phyloP scores from a whole-genome alignment of 2,329 filamentous ascomycete genomes.

The Microcyclospora pomicola region DNA sequence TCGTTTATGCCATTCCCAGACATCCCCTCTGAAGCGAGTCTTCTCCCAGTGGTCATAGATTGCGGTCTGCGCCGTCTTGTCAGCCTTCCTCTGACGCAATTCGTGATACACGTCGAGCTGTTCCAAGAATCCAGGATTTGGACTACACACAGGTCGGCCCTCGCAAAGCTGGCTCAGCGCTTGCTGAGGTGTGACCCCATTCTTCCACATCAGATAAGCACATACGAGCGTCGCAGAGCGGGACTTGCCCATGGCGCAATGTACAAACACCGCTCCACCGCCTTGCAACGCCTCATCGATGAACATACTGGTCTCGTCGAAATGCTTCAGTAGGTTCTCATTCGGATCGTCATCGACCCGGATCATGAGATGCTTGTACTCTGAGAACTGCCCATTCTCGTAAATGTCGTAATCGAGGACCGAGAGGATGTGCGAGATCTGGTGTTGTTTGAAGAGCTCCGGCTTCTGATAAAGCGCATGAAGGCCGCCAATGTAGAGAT shows the following conservation, averaged over 20 bases:
- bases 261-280: slow-evolving; percentile 48
- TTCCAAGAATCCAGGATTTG: slow-evolving; percentile 77
- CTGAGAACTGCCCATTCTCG: slow-evolving; percentile 17
- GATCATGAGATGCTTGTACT: slow-evolving; percentile 28
- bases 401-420: slow-evolving; percentile 51
- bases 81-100: slow-evolving; percentile 38
- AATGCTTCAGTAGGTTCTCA: slow-evolving; percentile 66
- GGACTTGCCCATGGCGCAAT: slow-evolving; percentile 88
- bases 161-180: slow-evolving; percentile 57
- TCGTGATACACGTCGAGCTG: slow-evolving; percentile 73
- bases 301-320: slow-evolving; percentile 55
- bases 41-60: slow-evolving; percentile 24
- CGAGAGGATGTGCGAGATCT: slow-evolving; percentile 78
- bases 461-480: slow-evolving; percentile 27
- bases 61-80: slow-evolving; percentile 10
- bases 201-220: slow-evolving; percentile 61
- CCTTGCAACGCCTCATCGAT: slow-evolving; percentile 58
- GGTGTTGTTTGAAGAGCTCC: slow-evolving; percentile 44
- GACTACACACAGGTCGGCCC: slow-evolving; percentile 61
- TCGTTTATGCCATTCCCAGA: slow-evolving; percentile 25
- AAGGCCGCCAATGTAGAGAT: slow-evolving; percentile 29
- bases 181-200: slow-evolving; percentile 37
- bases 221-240: slow-evolving; percentile 70
- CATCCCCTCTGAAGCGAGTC: slow-evolving; percentile 22
- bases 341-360: slow-evolving; percentile 81